A percentile compares a stretch with the other conserved stretches of the same genome.
Conservation (phyloP, 345 rosid genomes). For the Excoecaria cochinchinensis region DNA sequence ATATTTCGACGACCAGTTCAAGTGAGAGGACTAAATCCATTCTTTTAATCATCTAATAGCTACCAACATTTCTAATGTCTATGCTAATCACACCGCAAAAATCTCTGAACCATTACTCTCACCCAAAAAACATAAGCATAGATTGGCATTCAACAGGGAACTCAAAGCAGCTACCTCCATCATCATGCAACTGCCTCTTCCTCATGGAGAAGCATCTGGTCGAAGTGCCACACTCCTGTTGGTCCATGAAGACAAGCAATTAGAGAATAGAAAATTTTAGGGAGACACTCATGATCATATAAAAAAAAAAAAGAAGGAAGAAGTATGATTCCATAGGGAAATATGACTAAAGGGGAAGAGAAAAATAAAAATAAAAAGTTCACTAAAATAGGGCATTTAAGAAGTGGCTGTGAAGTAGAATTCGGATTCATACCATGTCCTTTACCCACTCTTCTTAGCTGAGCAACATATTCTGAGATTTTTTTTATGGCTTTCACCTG, state of each 20-base stretch:
- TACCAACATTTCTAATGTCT: neutral
- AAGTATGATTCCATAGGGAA: too few species aligned
- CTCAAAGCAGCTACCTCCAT: too few species aligned
- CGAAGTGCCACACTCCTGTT: too few species aligned
- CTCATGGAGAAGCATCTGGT: too few species aligned
- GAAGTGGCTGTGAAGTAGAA: neutral
- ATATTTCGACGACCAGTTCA: neutral
- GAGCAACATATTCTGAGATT: constrained; percentile 37
- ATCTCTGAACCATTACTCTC: constrained; percentile 12
- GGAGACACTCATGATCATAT: too few species aligned
- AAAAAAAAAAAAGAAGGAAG: too few species aligned
- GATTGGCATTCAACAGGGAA: too few species aligned
- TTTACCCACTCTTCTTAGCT: constrained; percentile 32
- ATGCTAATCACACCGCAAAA: constrained; percentile 8
- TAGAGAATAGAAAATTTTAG: too few species aligned
- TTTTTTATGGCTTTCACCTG: constrained; percentile 32
- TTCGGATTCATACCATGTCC: constrained; percentile 25
- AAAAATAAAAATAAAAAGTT: neutral
- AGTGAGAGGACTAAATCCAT: neutral
- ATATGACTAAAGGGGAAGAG: too few species aligned
- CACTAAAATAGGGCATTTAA: too few species aligned
- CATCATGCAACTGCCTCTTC: too few species aligned
- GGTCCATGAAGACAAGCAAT: too few species aligned
- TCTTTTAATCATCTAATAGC: neutral
- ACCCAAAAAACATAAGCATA: constrained; percentile 2